Evolutionary conservation across 306 rosid genomes (phyloP), one percentile per base, ranked within the genome.

Genomic region (Astragalus glycyphyllos): DNA sequence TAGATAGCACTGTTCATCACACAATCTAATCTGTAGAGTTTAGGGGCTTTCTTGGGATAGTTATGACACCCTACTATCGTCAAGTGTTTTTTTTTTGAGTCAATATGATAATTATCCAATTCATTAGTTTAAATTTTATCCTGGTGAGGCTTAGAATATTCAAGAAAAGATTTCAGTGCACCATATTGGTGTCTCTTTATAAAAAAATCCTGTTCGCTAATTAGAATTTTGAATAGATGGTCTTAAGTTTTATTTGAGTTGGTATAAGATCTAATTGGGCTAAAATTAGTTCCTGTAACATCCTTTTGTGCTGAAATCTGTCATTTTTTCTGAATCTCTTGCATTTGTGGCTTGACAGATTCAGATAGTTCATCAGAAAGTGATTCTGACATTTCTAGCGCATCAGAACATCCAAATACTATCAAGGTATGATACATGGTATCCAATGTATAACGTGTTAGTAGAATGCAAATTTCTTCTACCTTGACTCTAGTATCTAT

Each of bases 281-380:
- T 46, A 4, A n/a, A 31, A 54, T 37, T 29, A n/a, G n/a, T 5
- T 47, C 59, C 40, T 45, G 31, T 11, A 41, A 11, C 8, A 16
- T 64, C 2, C 34, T 31, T 65, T 26, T 56, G 14, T 74, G 12
- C 14, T 54, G 59, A 29, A 35, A n/a, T 67, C n/a, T 58, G 3
- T 31, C 3, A n/a, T 70, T 48, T 70, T 41, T 41, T 77, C 65
- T 71, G 31, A 71, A 40, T 40, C 14, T 68, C 29, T 49, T 40
- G 40, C 62, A 71, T 38, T 13, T 40, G 41, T 55, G 31, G 38
- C 65, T 60, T 68, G 76, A 45, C 85, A 90, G 94, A 88, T 81
- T 85, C 96, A 29, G 88, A 61, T 73, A 78, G 86, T 73, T 79
- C 88, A 8, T 77, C 91, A n/a, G 85, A 75, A 47, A 87, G 96